Evolutionary conservation across 148 eudicot genomes (phyloP).

Genomic region (Talinum fruticosum): DNA sequence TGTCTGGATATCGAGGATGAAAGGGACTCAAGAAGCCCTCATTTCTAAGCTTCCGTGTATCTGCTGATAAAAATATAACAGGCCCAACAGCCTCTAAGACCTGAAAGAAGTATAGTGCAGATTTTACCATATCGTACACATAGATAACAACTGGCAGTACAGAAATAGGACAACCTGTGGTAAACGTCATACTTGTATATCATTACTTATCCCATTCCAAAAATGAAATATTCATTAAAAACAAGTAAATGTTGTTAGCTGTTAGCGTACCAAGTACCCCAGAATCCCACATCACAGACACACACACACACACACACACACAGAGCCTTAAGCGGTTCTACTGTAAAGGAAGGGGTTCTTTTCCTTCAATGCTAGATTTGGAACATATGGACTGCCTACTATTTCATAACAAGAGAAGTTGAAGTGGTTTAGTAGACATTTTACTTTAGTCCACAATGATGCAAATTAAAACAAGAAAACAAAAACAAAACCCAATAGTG

Average conservation of each 20-base stretch:
- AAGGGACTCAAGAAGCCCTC: constrained; percentile 99
- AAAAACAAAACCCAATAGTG: too few species aligned
- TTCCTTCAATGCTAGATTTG: neutral
- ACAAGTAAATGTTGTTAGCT: too few species aligned
- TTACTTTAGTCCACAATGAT: neutral
- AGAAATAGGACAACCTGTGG: neutral
- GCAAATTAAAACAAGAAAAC: too few species aligned
- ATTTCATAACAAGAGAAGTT: neutral
- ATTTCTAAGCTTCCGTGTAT: constrained; percentile 95
- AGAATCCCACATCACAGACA: too few species aligned
- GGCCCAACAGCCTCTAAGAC: constrained; percentile 99
- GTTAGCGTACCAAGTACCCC: too few species aligned
- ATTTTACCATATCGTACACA: neutral
- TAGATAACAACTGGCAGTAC: neutral
- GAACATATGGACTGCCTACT: neutral
- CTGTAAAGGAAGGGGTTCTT: too few species aligned
- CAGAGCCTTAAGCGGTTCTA: neutral
- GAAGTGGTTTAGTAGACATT: neutral
- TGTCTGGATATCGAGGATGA: constrained; percentile 99
- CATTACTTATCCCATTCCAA: neutral
- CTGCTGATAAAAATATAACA: constrained; percentile 84
- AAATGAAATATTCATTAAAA: neutral
- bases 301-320: neutral
- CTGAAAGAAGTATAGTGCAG: constrained; percentile 38
- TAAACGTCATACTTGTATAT: neutral